phyloP scores from a whole-genome alignment of 2,329 filamentous ascomycete species.

The Calonectria multiphialidica region DNA sequence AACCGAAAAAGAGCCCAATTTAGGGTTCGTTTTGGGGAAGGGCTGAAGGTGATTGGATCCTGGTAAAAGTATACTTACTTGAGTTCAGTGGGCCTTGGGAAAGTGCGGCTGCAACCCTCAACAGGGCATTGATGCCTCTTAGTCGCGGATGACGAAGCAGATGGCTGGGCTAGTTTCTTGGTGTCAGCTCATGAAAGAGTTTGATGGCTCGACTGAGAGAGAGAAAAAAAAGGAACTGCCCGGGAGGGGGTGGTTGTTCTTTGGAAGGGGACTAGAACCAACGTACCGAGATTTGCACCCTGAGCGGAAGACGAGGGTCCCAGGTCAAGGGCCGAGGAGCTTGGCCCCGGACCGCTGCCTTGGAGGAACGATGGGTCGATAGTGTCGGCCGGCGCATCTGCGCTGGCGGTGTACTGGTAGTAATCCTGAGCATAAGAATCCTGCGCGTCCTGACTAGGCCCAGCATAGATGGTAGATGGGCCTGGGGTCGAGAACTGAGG shows the following conservation, averaged over 20 bases:
- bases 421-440: constrained; percentile 19
- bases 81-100: constrained; percentile 9
- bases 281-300: neutral
- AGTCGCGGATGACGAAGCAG: constrained; percentile 18
- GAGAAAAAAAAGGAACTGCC: neutral
- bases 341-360: neutral
- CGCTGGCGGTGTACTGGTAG: neutral
- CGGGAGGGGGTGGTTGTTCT: no score
- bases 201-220: neutral
- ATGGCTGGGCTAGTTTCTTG: constrained; percentile 10
- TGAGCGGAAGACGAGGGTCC: neutral
- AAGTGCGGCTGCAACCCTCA: neutral
- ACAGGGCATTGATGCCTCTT: constrained; percentile 13
- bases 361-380: constrained; percentile 10
- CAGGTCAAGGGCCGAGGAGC: neutral
- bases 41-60: no score
- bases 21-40: neutral
- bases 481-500: constrained; percentile 23
- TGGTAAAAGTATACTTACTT: constrained; percentile 21
- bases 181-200: constrained; percentile 8
- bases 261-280: neutral
- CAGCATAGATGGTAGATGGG: constrained; percentile 17
- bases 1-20: no score
- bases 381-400: neutral
- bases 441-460: constrained; percentile 28